Base-by-base conservation (phyloP, 2,329 filamentous ascomycete species). In the Ophiostoma piceae region DNA sequence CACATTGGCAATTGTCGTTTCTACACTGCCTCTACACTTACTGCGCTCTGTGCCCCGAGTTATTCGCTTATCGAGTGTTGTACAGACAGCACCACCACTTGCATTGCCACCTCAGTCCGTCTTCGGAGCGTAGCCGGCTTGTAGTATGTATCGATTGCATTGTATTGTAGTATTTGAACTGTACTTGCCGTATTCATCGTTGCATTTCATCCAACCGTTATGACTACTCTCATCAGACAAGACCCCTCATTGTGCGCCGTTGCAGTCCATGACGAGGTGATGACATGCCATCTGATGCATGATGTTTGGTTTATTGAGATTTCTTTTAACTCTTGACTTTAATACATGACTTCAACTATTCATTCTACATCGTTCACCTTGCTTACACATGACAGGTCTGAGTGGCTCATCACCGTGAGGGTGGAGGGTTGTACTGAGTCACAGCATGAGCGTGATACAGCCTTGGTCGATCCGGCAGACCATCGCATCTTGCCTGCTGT, bases 11-110 rank as follows among this genome's bases (percentile, higher is more conserved):
- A 3, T 47, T 47, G 19, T n/a, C 16, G 41, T 14, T 43, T 43
- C 16, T 47, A 16, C 43, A 19, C 16, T 16, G 12, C 41, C 41
- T 43, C 41, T 43, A 9, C 19, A 3, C 43, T n/a, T 16, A 19
- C 39, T 47, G 7, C 43, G 43, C 7, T n/a, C 43, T n/a, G 19
- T 47, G 43, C 16, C 51, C 69, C 62, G 29, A 14, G 35, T 67
- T 69, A 71, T 71, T 71, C 70, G 70, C 70, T 71, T 71, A 69
- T 66, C 70, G 70, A 43, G 67, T 69, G 67, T 71, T 37, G 68
- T 47, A 71, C 70, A 69, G 39, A 60, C 43, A 68, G 32, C 26
- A 62, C 35, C 54, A 43, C 26, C 47, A 64, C 69, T 39, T 32
- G 65, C 69, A 43, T 65, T 67, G 70, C 70, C 70, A 71, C 70